Percentiles rank a stretch among this genome's conserved stretches.
Evolutionary conservation across 2,329 filamentous ascomycete species (phyloP).

Genomic region (Xylogone sp.): DNA sequence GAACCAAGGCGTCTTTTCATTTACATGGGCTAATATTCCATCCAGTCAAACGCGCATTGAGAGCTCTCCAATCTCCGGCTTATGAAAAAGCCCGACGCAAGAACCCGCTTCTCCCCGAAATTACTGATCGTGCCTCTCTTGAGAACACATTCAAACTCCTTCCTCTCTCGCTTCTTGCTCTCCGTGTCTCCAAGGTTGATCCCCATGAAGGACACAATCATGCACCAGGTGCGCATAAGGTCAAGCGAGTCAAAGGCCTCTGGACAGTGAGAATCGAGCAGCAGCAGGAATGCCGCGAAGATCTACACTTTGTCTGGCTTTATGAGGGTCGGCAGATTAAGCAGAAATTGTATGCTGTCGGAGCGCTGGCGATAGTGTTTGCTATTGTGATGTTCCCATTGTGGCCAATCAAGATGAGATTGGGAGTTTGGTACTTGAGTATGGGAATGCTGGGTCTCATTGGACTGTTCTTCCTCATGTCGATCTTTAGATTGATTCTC

Average conservation of each 20-base stretch:
- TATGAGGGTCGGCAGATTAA: constrained; percentile 94
- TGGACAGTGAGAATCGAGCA: constrained; percentile 97
- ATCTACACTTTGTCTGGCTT: constrained; percentile 95
- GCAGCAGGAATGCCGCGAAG: constrained; percentile 83
- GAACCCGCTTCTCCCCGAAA: constrained; percentile 82
- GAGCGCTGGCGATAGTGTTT: constrained; percentile 80
- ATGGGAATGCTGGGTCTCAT: constrained; percentile 90
- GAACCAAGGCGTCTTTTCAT: neutral
- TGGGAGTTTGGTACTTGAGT: constrained; percentile 95
- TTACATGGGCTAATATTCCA: neutral
- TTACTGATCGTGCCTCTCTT: constrained; percentile 82
- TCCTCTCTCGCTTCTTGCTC: constrained; percentile 87
- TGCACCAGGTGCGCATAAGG: constrained; percentile 57
- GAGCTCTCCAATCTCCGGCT: constrained; percentile 81
- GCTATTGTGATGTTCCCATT: constrained; percentile 91
- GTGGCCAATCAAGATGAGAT: constrained; percentile 86
- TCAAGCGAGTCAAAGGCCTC: constrained; percentile 89
- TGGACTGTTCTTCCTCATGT: constrained; percentile 94
- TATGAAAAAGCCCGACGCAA: constrained; percentile 88
- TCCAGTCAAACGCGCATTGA: constrained; percentile 89
- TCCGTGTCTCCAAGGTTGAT: constrained; percentile 82
- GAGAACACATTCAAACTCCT: constrained; percentile 95
- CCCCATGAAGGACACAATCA: constrained; percentile 73
- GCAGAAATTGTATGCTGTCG: constrained; percentile 84
- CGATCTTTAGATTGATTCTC: constrained; percentile 91